Evolutionary conservation across 441 rosid species (phyloP).

Genomic region (Mallotus japonicus): DNA sequence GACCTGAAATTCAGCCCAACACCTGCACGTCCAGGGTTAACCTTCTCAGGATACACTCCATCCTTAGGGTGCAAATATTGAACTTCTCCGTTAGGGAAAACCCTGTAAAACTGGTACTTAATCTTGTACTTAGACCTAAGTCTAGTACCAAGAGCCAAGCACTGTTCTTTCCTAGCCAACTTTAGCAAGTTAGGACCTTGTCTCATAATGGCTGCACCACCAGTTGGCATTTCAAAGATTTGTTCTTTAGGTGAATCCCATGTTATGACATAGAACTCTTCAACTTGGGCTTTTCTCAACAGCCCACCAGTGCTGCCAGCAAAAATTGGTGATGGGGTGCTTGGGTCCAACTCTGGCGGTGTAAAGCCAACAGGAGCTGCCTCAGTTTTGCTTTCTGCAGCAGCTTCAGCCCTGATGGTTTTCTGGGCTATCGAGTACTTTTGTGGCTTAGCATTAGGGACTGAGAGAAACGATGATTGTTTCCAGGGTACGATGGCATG

Average conservation of each 20-base stretch:
- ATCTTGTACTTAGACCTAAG: slow-evolving; percentile 83
- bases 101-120: slow-evolving; percentile 73
- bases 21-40: slow-evolving; percentile 68
- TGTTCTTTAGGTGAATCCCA: slow-evolving; percentile 78
- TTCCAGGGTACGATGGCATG: slow-evolving; percentile 22
- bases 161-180: slow-evolving; percentile 87
- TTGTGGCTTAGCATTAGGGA: slow-evolving; percentile 14
- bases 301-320: slow-evolving; percentile 79
- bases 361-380: slow-evolving; percentile 70
- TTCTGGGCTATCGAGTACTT: slow-evolving; percentile 38
- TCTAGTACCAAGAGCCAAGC: slow-evolving; percentile 68
- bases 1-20: slow-evolving; percentile 69
- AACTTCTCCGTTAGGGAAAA: slow-evolving; percentile 64
- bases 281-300: slow-evolving; percentile 44
- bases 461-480: slow-evolving; percentile 21
- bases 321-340: slow-evolving; percentile 73
- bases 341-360: slow-evolving; percentile 67
- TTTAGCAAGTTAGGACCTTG: slow-evolving; percentile 74
- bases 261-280: slow-evolving; percentile 76
- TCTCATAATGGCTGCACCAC: slow-evolving; percentile 72
- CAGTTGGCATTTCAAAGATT: slow-evolving; percentile 79
- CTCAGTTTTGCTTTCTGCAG: slow-evolving; percentile 20
- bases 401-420: slow-evolving; percentile 71
- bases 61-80: slow-evolving; percentile 80
- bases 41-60: slow-evolving; percentile 81